Conservation (phyloP, 2,329 filamentous ascomycete species). For the Colletotrichum tropicicola region DNA sequence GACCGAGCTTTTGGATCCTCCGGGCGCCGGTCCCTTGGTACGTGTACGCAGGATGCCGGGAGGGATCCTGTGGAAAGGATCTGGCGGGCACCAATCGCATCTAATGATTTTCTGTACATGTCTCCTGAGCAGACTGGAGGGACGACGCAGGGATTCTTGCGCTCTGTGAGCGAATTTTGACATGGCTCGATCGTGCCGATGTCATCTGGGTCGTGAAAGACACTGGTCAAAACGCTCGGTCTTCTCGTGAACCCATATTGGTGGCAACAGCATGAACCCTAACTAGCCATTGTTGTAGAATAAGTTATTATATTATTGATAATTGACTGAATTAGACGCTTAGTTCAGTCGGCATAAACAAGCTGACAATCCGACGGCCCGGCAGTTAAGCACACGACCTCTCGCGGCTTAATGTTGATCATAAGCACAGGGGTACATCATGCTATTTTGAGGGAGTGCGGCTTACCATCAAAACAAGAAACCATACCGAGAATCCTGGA, state of each 20-base stretch:
- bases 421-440: neutral
- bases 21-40: neutral
- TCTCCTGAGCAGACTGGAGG: neutral
- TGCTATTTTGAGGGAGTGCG: neutral
- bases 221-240: too few relatives aligned
- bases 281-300: too few relatives aligned
- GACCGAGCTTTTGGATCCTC: neutral
- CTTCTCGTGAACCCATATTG: neutral
- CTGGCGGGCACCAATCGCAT: conserved; percentile 15
- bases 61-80: neutral
- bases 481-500: neutral
- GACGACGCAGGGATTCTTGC: neutral
- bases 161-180: neutral
- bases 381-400: neutral
- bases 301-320: too few relatives aligned
- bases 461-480: neutral
- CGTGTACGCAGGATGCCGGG: conserved; percentile 6
- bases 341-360: neutral
- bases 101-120: neutral
- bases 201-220: too few relatives aligned
- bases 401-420: neutral
- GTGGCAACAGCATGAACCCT: neutral
- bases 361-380: neutral
- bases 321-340: neutral
- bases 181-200: neutral